A percentile compares a stretch with the other conserved stretches of the same genome.
These are phyloP conservation scores for Lagenidium giganteum DNA, from an alignment of 352 stramenopile species.

Conservation along the genomic window DNA sequence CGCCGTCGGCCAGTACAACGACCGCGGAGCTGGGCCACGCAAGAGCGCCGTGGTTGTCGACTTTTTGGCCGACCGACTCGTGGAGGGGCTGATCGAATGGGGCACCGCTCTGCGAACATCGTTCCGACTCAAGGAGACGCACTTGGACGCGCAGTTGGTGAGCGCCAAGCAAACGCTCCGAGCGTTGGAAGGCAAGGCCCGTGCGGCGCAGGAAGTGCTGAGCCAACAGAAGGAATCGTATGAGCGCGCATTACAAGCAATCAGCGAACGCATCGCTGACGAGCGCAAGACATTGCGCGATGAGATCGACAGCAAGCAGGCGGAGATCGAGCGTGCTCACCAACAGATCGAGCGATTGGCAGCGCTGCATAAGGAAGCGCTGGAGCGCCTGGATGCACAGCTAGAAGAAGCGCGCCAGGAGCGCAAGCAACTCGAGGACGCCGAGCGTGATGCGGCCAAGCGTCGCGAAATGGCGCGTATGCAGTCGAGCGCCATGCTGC, in stretches of 20 bases:
- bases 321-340: conserved; percentile 44
- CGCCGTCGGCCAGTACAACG: conserved; percentile 40
- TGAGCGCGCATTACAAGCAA: conserved; percentile 47
- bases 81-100: conserved; percentile 56
- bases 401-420: conserved; percentile 58
- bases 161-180: conserved; percentile 38
- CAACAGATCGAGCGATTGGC: conserved; percentile 50
- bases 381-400: conserved; percentile 39
- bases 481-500: conserved; percentile 39
- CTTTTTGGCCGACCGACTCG: conserved; percentile 47
- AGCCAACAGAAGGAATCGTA: conserved; percentile 60
- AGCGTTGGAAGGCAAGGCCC: conserved; percentile 50
- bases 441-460: conserved; percentile 27
- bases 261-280: conserved; percentile 41
- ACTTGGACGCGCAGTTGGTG: conserved; percentile 30
- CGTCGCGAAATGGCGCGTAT: conserved; percentile 42
- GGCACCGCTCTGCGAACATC: conserved; percentile 33
- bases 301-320: conserved; percentile 57
- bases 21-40: conserved; percentile 20
- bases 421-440: conserved; percentile 35
- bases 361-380: conserved; percentile 54
- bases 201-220: conserved; percentile 48
- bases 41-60: conserved; percentile 28
- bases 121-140: conserved; percentile 38
- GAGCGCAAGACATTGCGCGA: conserved; percentile 37